A percentile compares a stretch with the other conserved stretches of the same genome.
These are phyloP conservation scores for Zymoseptoria crescenta DNA, from an alignment of 2,329 filamentous ascomycete genomes.

Conservation along the genomic window DNA sequence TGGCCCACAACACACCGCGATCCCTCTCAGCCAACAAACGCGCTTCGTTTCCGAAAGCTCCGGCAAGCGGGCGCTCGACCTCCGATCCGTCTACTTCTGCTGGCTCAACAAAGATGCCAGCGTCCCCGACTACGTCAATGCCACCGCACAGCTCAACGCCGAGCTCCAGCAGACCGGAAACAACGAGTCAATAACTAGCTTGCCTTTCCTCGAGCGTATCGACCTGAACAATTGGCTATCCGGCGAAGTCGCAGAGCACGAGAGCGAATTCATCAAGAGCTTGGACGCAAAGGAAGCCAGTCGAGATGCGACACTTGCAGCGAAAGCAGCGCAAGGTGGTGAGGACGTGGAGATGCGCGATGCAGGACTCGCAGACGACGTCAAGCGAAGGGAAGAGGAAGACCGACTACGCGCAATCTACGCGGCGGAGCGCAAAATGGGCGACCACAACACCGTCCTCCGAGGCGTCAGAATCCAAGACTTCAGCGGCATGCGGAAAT, in stretches of 20 bases:
- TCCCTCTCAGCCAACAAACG: conserved; percentile 53
- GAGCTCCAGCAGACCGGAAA: conserved; percentile 51
- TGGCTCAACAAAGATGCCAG: conserved; percentile 89
- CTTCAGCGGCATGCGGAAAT: conserved; percentile 80
- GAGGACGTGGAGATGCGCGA: conserved; percentile 33
- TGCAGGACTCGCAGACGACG: conserved; percentile 32
- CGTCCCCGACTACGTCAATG: conserved; percentile 84
- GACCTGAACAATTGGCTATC: conserved; percentile 92
- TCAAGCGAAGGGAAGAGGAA: conserved; percentile 59
- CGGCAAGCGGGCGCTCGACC: conserved; percentile 43
- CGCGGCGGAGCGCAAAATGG: conserved; percentile 81
- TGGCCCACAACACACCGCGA: conserved; percentile 47
- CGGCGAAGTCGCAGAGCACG: conserved; percentile 69
- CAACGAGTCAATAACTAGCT: conserved; percentile 67
- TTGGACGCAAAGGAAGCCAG: conserved; percentile 56
- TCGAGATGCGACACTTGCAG: conserved; percentile 45
- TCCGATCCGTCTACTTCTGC: conserved; percentile 92
- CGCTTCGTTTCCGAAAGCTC: conserved; percentile 69
- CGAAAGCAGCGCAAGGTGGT: conserved; percentile 30
- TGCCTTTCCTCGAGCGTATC: conserved; percentile 84
- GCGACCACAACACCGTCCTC: conserved; percentile 82
- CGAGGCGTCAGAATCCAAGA: conserved; percentile 84
- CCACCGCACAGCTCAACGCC: conserved; percentile 71
- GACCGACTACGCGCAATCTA: conserved; percentile 82
- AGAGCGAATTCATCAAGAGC: conserved; percentile 87